phyloP scores from a whole-genome alignment of 257 asterid genomes.

The Solanum virginianum region DNA sequence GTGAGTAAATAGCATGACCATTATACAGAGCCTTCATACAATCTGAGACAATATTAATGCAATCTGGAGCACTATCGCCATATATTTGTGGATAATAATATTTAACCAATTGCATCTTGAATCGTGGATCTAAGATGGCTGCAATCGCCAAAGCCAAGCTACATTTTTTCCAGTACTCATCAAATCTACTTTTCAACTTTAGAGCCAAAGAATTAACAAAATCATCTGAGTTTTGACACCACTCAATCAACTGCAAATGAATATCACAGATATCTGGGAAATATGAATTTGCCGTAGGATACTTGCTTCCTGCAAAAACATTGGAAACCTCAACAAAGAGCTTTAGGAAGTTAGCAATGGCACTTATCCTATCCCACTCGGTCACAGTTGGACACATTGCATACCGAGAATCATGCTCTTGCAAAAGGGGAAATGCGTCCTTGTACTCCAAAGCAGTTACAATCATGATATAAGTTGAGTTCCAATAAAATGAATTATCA shows the following conservation, averaged over 20 bases:
- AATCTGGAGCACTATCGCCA: conserved; percentile 46
- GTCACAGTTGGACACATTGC: conserved; percentile 38
- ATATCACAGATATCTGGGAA: conserved; percentile 83
- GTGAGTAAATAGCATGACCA: conserved; percentile 65
- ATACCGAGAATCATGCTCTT: conserved; percentile 56
- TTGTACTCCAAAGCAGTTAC: conserved; percentile 66
- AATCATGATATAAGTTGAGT: conserved; percentile 75
- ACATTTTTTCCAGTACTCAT: conserved; percentile 94
- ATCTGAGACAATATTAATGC: conserved; percentile 65
- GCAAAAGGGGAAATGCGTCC: conserved; percentile 60
- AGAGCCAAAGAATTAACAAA: conserved; percentile 72
- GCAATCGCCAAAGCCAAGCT: conserved; percentile 97
- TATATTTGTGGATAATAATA: conserved; percentile 80
- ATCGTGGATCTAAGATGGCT: conserved; percentile 80
- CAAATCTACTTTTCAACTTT: conserved; percentile 70
- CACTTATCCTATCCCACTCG: conserved; percentile 75
- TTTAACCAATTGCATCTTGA: conserved; percentile 82
- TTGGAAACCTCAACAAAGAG: conserved; percentile 68
- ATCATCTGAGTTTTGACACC: conserved; percentile 90
- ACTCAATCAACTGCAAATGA: conserved; percentile 70
- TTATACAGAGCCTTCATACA: conserved; percentile 81
- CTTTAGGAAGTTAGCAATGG: conserved; percentile 57
- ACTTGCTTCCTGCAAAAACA: conserved; percentile 54
- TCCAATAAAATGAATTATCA: conserved; percentile 66
- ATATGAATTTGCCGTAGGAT: conserved; percentile 61